Evolutionary conservation across 192 early-diverging fungal genomes (phyloP).

Genomic region (Dimargaris verticillata): DNA sequence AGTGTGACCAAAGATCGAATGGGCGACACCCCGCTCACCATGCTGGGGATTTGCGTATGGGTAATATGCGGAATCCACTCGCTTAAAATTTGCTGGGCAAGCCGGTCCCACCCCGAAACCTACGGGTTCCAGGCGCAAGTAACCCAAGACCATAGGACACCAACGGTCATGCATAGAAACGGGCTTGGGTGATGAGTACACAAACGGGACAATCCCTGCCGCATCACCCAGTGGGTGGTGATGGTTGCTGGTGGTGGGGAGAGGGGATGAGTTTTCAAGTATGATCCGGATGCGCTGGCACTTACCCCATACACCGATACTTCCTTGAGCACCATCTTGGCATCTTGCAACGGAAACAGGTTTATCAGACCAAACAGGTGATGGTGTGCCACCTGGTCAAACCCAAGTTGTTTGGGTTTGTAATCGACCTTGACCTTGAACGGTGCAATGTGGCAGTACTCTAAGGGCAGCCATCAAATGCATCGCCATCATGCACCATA

Average conservation of each 20-base stretch:
- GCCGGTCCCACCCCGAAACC: constrained; percentile 43
- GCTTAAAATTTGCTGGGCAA: constrained; percentile 44
- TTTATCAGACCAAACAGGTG: constrained; percentile 52
- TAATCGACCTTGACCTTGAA: constrained; percentile 84
- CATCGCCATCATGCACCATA: no score
- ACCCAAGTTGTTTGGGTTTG: constrained; percentile 86
- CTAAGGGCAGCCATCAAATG: constrained; percentile 17
- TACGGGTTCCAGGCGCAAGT: no score
- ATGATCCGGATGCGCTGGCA: no score
- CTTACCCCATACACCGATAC: no score
- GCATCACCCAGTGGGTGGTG: no score
- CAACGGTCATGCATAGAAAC: no score
- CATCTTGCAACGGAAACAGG: constrained; percentile 81
- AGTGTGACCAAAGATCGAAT: constrained; percentile 80
- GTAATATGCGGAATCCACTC: constrained; percentile 87
- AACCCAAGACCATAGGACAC: no score
- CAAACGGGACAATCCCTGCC: no score
- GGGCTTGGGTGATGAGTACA: no score
- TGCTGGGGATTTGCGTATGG: constrained; percentile 75
- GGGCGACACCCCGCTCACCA: constrained; percentile 79
- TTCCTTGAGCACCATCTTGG: constrained; percentile 63
- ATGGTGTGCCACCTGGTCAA: neutral
- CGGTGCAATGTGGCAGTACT: constrained; percentile 51
- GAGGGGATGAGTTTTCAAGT: no score
- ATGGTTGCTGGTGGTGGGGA: no score